phyloP scores from a whole-genome alignment of 345 rosid genomes.

The Sonneratia alba region DNA sequence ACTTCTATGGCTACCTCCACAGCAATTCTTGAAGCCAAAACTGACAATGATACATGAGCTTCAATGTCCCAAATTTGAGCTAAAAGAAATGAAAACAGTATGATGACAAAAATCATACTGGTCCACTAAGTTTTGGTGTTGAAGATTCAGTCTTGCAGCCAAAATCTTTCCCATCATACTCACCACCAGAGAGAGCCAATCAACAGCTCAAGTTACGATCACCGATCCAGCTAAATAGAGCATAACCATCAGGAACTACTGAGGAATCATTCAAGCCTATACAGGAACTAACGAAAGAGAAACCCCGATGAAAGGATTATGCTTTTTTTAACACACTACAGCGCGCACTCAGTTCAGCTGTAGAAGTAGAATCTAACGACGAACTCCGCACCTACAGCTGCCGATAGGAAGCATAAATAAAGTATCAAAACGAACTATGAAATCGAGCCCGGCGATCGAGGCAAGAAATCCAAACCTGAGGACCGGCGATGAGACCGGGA shows the following conservation, averaged over 20 bases:
- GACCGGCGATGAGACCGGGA: constrained; percentile 37
- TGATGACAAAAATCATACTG: not conserved
- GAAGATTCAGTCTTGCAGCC: not conserved
- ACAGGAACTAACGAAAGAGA: not conserved
- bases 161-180: not conserved
- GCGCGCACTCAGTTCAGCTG: not conserved
- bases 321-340: no score
- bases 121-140: not conserved
- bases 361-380: not conserved
- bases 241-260: not conserved
- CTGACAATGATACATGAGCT: not conserved
- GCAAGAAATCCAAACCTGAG: constrained; percentile 32
- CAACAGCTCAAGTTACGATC: not conserved
- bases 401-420: not conserved
- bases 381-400: not conserved
- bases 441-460: not conserved
- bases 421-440: not conserved
- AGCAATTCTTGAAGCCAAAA: not conserved
- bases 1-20: not conserved
- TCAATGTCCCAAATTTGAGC: not conserved
- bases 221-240: not conserved
- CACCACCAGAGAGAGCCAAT: not conserved
- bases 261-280: not conserved
- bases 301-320: no score
- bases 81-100: not conserved